Evolutionary conservation across 1,284 basidiomycete species (phyloP).

Genomic region (Polyporus tsugae): DNA sequence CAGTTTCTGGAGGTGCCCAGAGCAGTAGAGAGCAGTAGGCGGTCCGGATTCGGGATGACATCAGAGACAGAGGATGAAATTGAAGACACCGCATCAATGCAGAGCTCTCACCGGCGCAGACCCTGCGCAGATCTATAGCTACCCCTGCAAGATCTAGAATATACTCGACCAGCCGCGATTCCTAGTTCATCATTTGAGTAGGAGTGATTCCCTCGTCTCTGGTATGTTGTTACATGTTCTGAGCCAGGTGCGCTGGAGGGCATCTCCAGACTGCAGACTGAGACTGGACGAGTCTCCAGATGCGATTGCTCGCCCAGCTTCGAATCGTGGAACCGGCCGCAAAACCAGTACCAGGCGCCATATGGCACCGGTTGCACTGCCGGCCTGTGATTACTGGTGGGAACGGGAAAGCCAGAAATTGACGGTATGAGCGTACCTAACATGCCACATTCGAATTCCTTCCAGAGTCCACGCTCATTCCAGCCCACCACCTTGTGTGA

Average conservation of each 20-base stretch:
- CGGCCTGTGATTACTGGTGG: slow-evolving; percentile 1
- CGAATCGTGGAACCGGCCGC: neutral
- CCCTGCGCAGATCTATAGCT: neutral
- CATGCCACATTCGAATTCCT: slow-evolving; percentile 1
- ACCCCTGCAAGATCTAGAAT: neutral
- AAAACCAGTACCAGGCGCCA: neutral
- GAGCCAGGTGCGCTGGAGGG: no score
- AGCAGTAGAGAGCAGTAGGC: neutral
- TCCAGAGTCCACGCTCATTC: neutral
- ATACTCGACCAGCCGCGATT: neutral
- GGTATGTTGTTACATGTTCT: no score
- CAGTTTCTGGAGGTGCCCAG: neutral
- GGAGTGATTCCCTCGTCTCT: neutral
- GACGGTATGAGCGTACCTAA: slow-evolving; percentile 1
- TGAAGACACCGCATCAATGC: neutral
- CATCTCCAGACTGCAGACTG: no score
- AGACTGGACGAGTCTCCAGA: no score
- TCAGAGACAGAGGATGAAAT: neutral
- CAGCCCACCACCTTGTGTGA: neutral
- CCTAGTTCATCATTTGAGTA: neutral
- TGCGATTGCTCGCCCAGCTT: no score
- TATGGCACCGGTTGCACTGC: neutral
- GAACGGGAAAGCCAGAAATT: neutral
- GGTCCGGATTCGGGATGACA: neutral
- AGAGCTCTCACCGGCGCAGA: neutral